Evolutionary conservation across 2,329 filamentous ascomycete genomes (phyloP).

Genomic region (Purpureocillium lavendulum): DNA sequence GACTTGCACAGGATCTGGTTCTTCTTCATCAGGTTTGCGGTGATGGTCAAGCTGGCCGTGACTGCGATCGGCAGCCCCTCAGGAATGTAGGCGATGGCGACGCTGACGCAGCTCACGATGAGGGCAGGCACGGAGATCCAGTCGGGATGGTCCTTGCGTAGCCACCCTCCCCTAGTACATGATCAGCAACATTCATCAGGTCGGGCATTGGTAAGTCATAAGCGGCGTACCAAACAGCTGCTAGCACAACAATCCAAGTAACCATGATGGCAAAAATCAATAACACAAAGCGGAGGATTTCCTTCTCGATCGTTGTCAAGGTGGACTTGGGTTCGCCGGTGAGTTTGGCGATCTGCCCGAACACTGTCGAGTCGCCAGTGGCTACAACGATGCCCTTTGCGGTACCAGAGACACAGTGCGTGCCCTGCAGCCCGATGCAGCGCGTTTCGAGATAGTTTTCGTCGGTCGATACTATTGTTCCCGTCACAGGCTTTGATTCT

Average conservation of each 20-base stretch:
- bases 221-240: slow-evolving; percentile 56
- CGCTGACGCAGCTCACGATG: slow-evolving; percentile 64
- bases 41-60: slow-evolving; percentile 64
- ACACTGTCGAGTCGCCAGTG: slow-evolving; percentile 65
- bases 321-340: slow-evolving; percentile 60
- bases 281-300: slow-evolving; percentile 63
- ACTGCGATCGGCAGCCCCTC: slow-evolving; percentile 64
- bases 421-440: slow-evolving; percentile 70
- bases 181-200: background rate
- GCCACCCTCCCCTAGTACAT: slow-evolving; percentile 52
- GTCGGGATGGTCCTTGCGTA: slow-evolving; percentile 54
- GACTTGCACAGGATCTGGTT: slow-evolving; percentile 74
- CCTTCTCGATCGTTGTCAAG: slow-evolving; percentile 61
- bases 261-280: slow-evolving; percentile 62
- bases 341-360: slow-evolving; percentile 65
- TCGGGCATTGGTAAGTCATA: no score
- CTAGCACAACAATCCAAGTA: slow-evolving; percentile 53
- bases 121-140: slow-evolving; percentile 66
- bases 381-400: slow-evolving; percentile 63
- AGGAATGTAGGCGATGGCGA: slow-evolving; percentile 68
- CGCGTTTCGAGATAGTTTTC: slow-evolving; percentile 69
- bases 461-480: slow-evolving; percentile 55
- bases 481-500: slow-evolving; percentile 56
- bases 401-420: slow-evolving; percentile 63
- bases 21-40: slow-evolving; percentile 66